These are phyloP conservation scores for Fusarium lateritium DNA, from an alignment of 2,329 filamentous ascomycete species.

Conservation along the genomic window DNA sequence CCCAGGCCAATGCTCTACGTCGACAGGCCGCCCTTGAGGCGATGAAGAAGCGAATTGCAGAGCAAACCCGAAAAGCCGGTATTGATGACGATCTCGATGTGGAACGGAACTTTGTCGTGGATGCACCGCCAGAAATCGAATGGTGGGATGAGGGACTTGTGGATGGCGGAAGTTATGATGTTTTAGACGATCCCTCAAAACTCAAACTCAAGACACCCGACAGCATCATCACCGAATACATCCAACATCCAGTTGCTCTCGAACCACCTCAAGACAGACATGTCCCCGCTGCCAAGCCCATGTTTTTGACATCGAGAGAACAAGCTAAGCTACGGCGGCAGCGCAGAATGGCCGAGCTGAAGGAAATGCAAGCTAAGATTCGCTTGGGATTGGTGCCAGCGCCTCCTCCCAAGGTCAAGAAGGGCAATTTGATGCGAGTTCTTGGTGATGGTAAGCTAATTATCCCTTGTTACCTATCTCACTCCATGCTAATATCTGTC, in stretches of 20 bases:
- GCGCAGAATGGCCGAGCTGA: conserved; percentile 90
- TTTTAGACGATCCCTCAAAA: conserved; percentile 73
- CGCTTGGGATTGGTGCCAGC: conserved; percentile 90
- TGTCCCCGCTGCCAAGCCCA: conserved; percentile 83
- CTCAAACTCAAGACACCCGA: conserved; percentile 85
- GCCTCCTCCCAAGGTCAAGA: conserved; percentile 95
- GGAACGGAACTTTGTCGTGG: conserved; percentile 90
- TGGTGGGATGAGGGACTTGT: conserved; percentile 98
- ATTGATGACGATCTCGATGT: conserved; percentile 92
- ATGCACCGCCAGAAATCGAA: conserved; percentile 88
- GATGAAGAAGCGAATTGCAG: conserved; percentile 94
- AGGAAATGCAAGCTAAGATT: conserved; percentile 97
- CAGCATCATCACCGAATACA: conserved; percentile 88
- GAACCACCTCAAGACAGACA: conserved; percentile 93
- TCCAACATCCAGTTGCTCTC: conserved; percentile 93
- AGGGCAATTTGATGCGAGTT: conserved; percentile 97
- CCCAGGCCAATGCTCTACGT: conserved; percentile 90
- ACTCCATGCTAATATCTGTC: conserved; percentile 38
- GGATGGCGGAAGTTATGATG: conserved; percentile 80
- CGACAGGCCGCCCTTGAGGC: conserved; percentile 90
- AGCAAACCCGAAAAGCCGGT: conserved; percentile 88
- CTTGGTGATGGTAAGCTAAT: conserved; percentile 79
- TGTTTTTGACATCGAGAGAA: conserved; percentile 93
- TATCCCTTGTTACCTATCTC: background rate
- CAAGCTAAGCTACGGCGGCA: conserved; percentile 92